Evolutionary conservation across 352 stramenopile genomes (phyloP).

Genomic region (Globisporangium irregulare): DNA sequence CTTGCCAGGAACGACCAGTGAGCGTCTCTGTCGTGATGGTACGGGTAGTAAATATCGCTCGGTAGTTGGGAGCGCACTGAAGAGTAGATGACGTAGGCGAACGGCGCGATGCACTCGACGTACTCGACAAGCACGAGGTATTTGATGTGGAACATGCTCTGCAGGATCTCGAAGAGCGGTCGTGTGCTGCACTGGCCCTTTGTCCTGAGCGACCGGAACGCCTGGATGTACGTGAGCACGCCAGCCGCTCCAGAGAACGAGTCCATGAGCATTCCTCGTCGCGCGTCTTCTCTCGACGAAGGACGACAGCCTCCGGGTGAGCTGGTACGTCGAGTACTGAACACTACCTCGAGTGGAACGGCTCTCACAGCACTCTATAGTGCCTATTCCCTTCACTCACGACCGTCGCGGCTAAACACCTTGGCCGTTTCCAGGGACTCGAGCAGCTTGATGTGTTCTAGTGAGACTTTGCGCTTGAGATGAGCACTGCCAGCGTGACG

Average conservation of each 20-base stretch:
- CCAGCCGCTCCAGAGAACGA: too few relatives aligned
- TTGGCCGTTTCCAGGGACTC: background rate
- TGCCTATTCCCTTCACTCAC: background rate
- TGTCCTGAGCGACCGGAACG: too few relatives aligned
- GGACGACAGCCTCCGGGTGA: too few relatives aligned
- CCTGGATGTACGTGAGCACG: too few relatives aligned
- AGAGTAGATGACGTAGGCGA: constrained; percentile 14
- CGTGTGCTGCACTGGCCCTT: too few relatives aligned
- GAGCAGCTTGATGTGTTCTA: background rate
- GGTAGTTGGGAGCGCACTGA: constrained; percentile 11
- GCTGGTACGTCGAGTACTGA: too few relatives aligned
- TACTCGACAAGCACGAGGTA: constrained; percentile 26
- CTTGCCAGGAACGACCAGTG: background rate
- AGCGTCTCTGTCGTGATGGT: background rate
- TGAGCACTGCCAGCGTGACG: background rate
- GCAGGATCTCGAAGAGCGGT: constrained; percentile 2
- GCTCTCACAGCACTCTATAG: too few relatives aligned
- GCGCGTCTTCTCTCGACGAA: too few relatives aligned
- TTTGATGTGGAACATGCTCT: constrained; percentile 20
- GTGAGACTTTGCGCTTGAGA: background rate
- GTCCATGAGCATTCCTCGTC: too few relatives aligned
- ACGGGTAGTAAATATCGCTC: constrained; percentile 16
- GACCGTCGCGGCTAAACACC: background rate
- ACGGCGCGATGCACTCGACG: constrained; percentile 23
- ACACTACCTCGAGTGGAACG: too few relatives aligned